Base-by-base conservation (phyloP, 1,284 basidiomycete genomes). In the Apiotrichum porosum region DNA sequence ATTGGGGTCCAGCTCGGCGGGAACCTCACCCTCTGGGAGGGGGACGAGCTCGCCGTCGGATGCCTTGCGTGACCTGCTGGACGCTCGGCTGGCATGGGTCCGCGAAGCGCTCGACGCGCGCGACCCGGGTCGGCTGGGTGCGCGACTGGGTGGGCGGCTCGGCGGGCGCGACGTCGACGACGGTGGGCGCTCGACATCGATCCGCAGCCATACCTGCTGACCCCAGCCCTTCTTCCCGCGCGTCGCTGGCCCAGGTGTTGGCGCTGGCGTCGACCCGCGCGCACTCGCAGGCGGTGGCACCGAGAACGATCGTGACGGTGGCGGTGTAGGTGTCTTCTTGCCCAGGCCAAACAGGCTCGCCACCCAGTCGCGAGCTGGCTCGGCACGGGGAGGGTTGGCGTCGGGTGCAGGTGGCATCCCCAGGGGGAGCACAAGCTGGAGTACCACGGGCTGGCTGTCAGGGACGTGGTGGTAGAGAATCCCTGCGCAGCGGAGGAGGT, bases 401-500 rank as follows among this genome's bases (percentile, higher is more conserved):
- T 36, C 9, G 26, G 21, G 21, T 3, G 44, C 19, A 3, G 36
- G 30, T 4, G 32, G 52, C 12, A 52, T 44, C 14, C 17, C 38
- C 6, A 65, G 38, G 2, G 67, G 59, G 1, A 69, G 32, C 17
- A 67, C 65, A 9, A 69, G 52, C 49, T 69, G 67, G 9, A 67
- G 41, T 1, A 65, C 47, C 1, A 51, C 48, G 4, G 51, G 47
- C n/a, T 45, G 42, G 3, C 46, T 50, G 28, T 44, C 35, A 30
- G 65, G 55, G 6, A 71, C 46, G 13, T 68, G 68, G 58, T 80
- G 78, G 57, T 79, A 79, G 22, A 79, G 60, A 45, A 79, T 77
- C 1, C 78, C 78, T 0, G 73, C 68, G 18, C 74, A 78, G 13
- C 79, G 75, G 9, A 80, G 60, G 23, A 78, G 75, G 51, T 80